Evolutionary conservation across 2,329 filamentous ascomycete species (phyloP).

Genomic region (Chrysosporium queenslandicum): DNA sequence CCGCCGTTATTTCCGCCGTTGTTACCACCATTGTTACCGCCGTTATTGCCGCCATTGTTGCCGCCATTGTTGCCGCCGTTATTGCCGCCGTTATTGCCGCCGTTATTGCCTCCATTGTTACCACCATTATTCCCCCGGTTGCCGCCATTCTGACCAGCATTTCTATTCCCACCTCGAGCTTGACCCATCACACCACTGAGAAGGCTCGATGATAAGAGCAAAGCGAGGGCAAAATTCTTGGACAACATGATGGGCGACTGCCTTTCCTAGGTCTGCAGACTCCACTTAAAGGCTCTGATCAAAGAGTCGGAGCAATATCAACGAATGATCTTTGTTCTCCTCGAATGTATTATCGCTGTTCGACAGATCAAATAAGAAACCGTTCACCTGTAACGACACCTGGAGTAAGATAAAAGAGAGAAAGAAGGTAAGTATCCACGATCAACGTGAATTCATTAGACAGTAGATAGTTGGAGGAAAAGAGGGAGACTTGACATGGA

Average conservation of each 20-base stretch:
- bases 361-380: neutral
- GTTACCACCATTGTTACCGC: neutral
- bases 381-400: slow-evolving; percentile 4
- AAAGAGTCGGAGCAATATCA: neutral
- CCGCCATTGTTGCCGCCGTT: neutral
- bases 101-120: neutral
- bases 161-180: neutral
- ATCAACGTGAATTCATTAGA: slow-evolving; percentile 14
- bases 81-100: slow-evolving; percentile 9
- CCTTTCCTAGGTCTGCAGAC: neutral
- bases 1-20: too few species aligned
- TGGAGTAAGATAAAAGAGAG: neutral
- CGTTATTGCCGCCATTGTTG: neutral
- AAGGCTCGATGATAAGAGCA: slow-evolving; percentile 7
- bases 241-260: slow-evolving; percentile 3
- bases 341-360: neutral
- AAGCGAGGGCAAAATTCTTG: slow-evolving; percentile 1
- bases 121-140: neutral
- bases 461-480: slow-evolving; percentile 6
- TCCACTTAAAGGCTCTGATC: neutral
- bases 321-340: neutral
- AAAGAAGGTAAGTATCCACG: slow-evolving; percentile 10
- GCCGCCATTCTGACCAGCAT: neutral
- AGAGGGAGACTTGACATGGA: slow-evolving; percentile 9
- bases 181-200: slow-evolving; percentile 5